These are phyloP conservation scores for Neofusicoccum laricinum DNA, from an alignment of 2,329 filamentous ascomycete species.

Conservation along the genomic window DNA sequence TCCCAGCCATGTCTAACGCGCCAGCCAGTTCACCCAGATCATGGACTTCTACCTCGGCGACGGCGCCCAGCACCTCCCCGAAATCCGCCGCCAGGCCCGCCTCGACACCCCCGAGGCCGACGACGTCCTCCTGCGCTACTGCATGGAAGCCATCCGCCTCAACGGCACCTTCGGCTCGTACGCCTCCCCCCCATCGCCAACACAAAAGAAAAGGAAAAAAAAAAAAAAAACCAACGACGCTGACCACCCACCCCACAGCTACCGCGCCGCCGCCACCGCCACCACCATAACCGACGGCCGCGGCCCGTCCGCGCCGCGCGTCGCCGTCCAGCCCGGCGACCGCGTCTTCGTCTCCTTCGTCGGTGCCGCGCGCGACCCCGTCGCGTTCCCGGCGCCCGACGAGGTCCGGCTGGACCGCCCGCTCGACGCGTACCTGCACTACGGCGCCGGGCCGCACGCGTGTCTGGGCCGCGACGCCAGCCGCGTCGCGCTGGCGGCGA, in stretches of 20 bases:
- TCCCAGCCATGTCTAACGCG: background rate
- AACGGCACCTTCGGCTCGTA: conserved; percentile 58
- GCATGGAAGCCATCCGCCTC: conserved; percentile 69
- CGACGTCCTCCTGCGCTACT: conserved; percentile 64
- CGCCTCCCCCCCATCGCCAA: no score
- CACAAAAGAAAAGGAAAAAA: no score
- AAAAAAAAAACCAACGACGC: no score
- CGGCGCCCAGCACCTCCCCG: conserved; percentile 49
- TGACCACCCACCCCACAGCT: conserved; percentile 23
- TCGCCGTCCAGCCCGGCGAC: conserved; percentile 55
- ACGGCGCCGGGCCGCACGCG: conserved; percentile 60
- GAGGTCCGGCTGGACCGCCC: conserved; percentile 63
- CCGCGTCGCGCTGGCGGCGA: conserved; percentile 62
- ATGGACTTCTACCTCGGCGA: conserved; percentile 68
- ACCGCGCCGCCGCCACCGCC: conserved; percentile 52
- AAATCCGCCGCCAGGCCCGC: conserved; percentile 60
- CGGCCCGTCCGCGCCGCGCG: conserved; percentile 24
- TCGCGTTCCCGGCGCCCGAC: conserved; percentile 58
- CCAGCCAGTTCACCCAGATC: conserved; percentile 66
- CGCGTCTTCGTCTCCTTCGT: conserved; percentile 65
- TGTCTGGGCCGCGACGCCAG: conserved; percentile 61
- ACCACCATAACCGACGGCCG: conserved; percentile 52
- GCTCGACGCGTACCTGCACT: conserved; percentile 62
- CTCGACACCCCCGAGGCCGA: conserved; percentile 57
- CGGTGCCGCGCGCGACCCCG: conserved; percentile 32